phyloP scores from a whole-genome alignment of 129 eudicot species.

The Rutidosis leptorrhynchoides region DNA sequence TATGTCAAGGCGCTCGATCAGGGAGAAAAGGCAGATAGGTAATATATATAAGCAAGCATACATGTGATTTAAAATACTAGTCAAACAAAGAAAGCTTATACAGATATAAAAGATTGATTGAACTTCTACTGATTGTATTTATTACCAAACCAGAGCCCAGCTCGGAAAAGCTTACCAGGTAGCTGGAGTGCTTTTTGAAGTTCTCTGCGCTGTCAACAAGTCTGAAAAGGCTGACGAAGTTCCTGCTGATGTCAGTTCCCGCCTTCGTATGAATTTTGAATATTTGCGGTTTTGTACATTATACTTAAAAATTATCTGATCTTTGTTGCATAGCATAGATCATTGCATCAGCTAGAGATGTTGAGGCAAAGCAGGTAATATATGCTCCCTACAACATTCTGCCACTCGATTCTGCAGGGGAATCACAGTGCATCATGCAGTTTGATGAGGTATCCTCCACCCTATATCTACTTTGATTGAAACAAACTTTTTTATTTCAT shows the following conservation, averaged over 20 bases:
- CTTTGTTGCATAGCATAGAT: slow-evolving; percentile 49
- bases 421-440: slow-evolving; percentile 92
- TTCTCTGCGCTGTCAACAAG: slow-evolving; percentile 92
- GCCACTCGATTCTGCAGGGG: slow-evolving; percentile 93
- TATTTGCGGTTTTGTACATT: slow-evolving; percentile 10
- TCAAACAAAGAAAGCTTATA: not conserved
- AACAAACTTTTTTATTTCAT: not conserved
- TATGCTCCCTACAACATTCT: slow-evolving; percentile 94
- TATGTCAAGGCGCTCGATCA: slow-evolving; percentile 88
- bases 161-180: slow-evolving; percentile 98
- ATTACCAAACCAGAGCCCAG: slow-evolving; percentile 53
- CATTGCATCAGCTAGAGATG: slow-evolving; percentile 97
- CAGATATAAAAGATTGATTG: not conserved
- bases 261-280: slow-evolving; percentile 9
- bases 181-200: slow-evolving; percentile 96
- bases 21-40: slow-evolving; percentile 96
- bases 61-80: slow-evolving; percentile 8
- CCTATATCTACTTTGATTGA: slow-evolving; percentile 14
- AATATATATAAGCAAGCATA: not conserved
- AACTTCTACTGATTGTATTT: slow-evolving; percentile 22
- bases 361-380: slow-evolving; percentile 82
- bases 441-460: slow-evolving; percentile 71
- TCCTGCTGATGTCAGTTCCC: slow-evolving; percentile 71
- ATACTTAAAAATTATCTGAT: not conserved
- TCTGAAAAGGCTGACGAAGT: slow-evolving; percentile 95